Base-by-base conservation (phyloP, 139 green algal genomes). In the Chlorella sorokiniana region DNA sequence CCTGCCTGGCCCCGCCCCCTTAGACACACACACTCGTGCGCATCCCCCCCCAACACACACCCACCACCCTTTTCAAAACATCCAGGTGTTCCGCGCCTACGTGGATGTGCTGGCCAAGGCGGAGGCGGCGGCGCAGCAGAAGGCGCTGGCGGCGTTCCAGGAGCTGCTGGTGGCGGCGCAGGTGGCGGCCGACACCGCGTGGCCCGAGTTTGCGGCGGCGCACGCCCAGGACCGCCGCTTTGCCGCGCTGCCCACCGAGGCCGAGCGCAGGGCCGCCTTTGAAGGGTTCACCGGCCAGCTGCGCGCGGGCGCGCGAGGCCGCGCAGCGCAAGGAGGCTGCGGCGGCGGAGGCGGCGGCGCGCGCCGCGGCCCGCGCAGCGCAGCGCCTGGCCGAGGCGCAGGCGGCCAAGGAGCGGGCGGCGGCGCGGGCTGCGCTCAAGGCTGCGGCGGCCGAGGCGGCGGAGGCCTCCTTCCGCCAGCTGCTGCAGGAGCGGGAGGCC, bases 1-100 rank as follows among this genome's bases (percentile, higher is more conserved):
- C n/a, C n/a, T n/a, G n/a, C n/a, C n/a, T n/a, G n/a, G n/a, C n/a
- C n/a, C n/a, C n/a, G n/a, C n/a, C n/a, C n/a, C n/a, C n/a, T n/a
- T n/a, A n/a, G n/a, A n/a, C n/a, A n/a, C n/a, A n/a, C n/a, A n/a
- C n/a, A n/a, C n/a, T n/a, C n/a, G n/a, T n/a, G n/a, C n/a, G n/a
- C n/a, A n/a, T n/a, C n/a, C n/a, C n/a, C n/a, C n/a, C n/a, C n/a
- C n/a, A n/a, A n/a, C n/a, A n/a, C n/a, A n/a, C n/a, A n/a, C n/a
- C n/a, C n/a, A n/a, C n/a, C n/a, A n/a, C n/a, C n/a, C n/a, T n/a
- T n/a, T n/a, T n/a, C n/a, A n/a, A n/a, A n/a, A n/a, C n/a, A 70
- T n/a, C n/a, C 69, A 89, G 69, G 70, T 84, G 29, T 91, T 92
- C 71, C 51, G 72, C 11, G 83, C 80, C 20, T 91, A 88, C 78